A percentile compares a stretch with the other conserved stretches of the same genome.
phyloP scores from a whole-genome alignment of 306 rosid species.

The Vicia sativa region DNA sequence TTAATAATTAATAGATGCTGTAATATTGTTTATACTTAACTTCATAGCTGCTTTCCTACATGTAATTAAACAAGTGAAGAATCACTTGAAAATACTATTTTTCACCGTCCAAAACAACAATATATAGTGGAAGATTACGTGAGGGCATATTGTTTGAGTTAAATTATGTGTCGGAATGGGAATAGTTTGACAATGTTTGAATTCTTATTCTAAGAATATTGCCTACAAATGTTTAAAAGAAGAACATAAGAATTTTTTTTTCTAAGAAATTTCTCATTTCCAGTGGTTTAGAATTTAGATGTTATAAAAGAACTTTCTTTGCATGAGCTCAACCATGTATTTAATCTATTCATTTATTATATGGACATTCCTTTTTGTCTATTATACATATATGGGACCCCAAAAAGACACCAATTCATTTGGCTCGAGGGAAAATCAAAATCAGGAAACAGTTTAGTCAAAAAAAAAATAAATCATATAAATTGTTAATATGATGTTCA shows the following conservation, averaged over 20 bases:
- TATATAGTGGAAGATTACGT: conserved; percentile 17
- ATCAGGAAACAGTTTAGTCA: not conserved
- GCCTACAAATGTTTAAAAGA: not conserved
- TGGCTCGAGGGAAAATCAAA: not conserved
- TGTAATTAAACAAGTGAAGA: not conserved
- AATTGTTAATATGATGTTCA: too few species aligned
- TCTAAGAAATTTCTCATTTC: not conserved
- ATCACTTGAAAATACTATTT: not conserved
- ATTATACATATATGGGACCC: not conserved
- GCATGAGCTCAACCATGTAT: not conserved
- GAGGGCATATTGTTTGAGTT: not conserved
- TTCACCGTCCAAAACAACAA: conserved; percentile 2
- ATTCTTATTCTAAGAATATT: conserved; percentile 4
- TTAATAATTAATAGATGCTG: not conserved
- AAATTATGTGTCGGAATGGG: conserved; percentile 8
- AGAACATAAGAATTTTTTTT: not conserved
- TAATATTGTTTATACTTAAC: not conserved
- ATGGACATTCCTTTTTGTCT: not conserved
- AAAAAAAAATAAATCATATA: too few species aligned
- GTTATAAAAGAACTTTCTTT: not conserved
- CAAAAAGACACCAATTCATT: not conserved
- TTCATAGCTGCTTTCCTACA: not conserved
- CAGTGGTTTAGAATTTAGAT: conserved; percentile 3
- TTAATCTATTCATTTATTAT: not conserved
- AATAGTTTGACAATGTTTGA: not conserved